phyloP scores from a whole-genome alignment of 768 basidiomycete species.

The Xanthoconium stramineum region DNA sequence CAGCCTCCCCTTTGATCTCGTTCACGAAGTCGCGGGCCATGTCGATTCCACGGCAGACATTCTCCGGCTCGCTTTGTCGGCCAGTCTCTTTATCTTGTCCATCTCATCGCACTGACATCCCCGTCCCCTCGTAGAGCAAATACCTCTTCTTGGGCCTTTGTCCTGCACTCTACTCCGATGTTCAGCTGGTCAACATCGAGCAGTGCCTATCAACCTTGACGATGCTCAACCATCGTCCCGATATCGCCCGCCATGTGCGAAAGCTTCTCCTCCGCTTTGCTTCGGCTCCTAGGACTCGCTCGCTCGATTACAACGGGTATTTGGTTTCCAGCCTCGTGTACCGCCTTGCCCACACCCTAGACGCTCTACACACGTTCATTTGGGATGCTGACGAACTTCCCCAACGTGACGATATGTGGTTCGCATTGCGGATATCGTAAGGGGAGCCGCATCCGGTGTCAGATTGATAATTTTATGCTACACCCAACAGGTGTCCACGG shows the following conservation, averaged over 20 bases:
- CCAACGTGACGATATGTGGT: slow-evolving; percentile 76
- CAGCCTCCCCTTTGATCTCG: slow-evolving; percentile 53
- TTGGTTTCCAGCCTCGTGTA: slow-evolving; percentile 52
- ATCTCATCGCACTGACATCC: slow-evolving; percentile 3
- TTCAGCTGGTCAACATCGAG: slow-evolving; percentile 49
- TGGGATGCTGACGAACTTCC: slow-evolving; percentile 71
- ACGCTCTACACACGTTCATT: slow-evolving; percentile 61
- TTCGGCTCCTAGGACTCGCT: slow-evolving; percentile 27
- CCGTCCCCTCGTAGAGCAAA: slow-evolving; percentile 42
- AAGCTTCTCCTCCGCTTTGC: slow-evolving; percentile 47
- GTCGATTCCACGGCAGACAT: slow-evolving; percentile 53
- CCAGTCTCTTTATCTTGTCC: slow-evolving; percentile 32
- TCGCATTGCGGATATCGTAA: slow-evolving; percentile 65
- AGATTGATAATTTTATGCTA: background rate
- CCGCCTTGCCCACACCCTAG: slow-evolving; percentile 50
- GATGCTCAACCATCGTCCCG: slow-evolving; percentile 56
- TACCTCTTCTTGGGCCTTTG: slow-evolving; percentile 50
- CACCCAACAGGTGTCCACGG: slow-evolving; percentile 54
- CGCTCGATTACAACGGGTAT: slow-evolving; percentile 19
- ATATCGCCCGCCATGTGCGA: slow-evolving; percentile 66
- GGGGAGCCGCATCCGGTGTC: slow-evolving; percentile 11
- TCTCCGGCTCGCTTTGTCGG: slow-evolving; percentile 58
- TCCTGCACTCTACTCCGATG: slow-evolving; percentile 56
- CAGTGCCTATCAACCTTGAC: slow-evolving; percentile 63
- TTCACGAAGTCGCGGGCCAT: slow-evolving; percentile 61